These are phyloP conservation scores for Coniferiporia sulphurascens DNA, from an alignment of 1,284 basidiomycete genomes.

Conservation along the genomic window DNA sequence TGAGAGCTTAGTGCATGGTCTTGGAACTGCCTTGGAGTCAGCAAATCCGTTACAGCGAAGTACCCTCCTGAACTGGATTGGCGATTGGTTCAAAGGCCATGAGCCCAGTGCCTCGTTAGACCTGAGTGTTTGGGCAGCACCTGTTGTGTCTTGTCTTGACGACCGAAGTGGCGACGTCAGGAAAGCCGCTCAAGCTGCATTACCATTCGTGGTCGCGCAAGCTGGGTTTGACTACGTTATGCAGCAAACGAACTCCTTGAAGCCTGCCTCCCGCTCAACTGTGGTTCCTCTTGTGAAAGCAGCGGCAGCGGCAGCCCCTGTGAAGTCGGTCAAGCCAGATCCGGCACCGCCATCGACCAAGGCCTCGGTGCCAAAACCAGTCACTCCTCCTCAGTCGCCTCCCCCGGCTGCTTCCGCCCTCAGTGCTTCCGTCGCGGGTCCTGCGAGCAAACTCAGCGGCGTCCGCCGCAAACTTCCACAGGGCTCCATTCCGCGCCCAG, in stretches of 20 bases:
- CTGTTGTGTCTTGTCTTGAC: conserved; percentile 82
- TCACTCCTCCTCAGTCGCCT: conserved; percentile 15
- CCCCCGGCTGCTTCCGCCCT: conserved; percentile 32
- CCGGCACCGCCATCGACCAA: conserved; percentile 14
- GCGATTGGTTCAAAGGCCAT: conserved; percentile 71
- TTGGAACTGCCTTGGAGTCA: conserved; percentile 79
- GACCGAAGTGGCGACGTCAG: conserved; percentile 91
- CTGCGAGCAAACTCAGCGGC: conserved; percentile 47
- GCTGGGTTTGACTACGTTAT: conserved; percentile 86
- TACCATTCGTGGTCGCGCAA: conserved; percentile 75
- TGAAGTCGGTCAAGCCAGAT: conserved; percentile 22
- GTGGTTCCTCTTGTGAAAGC: conserved; percentile 88
- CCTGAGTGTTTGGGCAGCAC: conserved; percentile 63
- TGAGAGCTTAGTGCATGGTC: conserved; percentile 75
- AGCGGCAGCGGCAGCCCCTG: conserved; percentile 32
- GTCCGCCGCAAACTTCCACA: conserved; percentile 71
- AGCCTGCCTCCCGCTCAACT: conserved; percentile 85
- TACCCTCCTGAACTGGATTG: conserved; percentile 83
- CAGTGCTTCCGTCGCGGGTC: conserved; percentile 28
- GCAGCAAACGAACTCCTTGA: conserved; percentile 81
- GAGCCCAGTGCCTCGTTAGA: conserved; percentile 60
- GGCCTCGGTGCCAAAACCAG: not conserved
- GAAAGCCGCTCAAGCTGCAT: conserved; percentile 80
- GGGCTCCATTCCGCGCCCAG: conserved; percentile 49
- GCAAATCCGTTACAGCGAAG: conserved; percentile 88